phyloP scores from a whole-genome alignment of 140 eudicot genomes.

The Bidens hawaiensis region DNA sequence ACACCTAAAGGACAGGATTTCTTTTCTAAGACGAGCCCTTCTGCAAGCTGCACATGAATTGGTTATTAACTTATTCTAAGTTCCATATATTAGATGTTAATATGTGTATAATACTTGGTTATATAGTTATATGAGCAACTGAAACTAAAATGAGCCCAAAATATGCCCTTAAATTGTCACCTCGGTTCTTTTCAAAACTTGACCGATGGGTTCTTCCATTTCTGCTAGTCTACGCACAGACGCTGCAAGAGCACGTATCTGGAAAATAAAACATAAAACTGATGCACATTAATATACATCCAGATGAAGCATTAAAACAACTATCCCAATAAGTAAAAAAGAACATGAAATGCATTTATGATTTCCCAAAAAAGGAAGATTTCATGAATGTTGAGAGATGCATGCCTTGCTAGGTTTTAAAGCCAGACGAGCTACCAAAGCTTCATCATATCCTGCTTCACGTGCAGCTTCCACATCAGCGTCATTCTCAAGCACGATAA shows the following conservation, averaged over 20 bases:
- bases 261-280: conserved; percentile 8
- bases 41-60: conserved; percentile 61
- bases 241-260: conserved; percentile 78
- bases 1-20: conserved; percentile 83
- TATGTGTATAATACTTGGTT: neutral
- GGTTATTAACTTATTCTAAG: neutral
- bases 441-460: conserved; percentile 56
- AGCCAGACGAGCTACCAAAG: conserved; percentile 67
- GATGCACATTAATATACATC: neutral
- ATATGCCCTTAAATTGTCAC: conserved; percentile 23
- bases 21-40: conserved; percentile 78
- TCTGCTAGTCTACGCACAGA: conserved; percentile 73
- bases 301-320: conserved; percentile 4
- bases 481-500: conserved; percentile 57
- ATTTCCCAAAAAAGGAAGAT: neutral
- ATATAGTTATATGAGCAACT: neutral
- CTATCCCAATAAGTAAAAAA: neutral
- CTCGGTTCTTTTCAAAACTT: conserved; percentile 69
- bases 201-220: conserved; percentile 90
- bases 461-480: conserved; percentile 71
- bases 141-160: neutral
- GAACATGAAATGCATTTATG: neutral
- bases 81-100: too few relatives aligned
- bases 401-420: conserved; percentile 71
- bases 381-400: neutral